These are phyloP conservation scores for Gossypium gossypioides DNA, from an alignment of 441 rosid genomes.

Conservation along the genomic window DNA sequence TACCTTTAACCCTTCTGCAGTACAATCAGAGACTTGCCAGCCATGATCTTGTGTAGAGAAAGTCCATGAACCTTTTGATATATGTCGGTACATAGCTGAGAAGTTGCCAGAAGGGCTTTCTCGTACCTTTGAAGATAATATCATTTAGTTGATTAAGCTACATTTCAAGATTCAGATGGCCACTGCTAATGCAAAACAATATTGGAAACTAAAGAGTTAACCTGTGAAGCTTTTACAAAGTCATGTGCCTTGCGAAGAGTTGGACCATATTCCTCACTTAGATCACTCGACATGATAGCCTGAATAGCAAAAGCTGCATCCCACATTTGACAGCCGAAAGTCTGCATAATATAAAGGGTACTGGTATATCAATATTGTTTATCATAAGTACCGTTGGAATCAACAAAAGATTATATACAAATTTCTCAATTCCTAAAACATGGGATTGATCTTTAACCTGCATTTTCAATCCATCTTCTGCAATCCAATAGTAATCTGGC, in stretches of 20 bases:
- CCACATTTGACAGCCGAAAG: constrained; percentile 52
- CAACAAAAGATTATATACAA: not conserved
- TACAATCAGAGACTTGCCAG: constrained; percentile 68
- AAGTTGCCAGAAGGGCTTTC: constrained; percentile 50
- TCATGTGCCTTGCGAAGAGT: constrained; percentile 42
- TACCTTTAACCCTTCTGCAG: constrained; percentile 50
- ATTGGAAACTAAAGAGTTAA: constrained; percentile 8
- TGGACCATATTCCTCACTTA: constrained; percentile 23
- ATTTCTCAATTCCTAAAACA: not conserved
- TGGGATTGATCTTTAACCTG: constrained; percentile 22
- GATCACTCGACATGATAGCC: constrained; percentile 38
- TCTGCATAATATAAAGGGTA: constrained; percentile 21
- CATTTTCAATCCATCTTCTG: constrained; percentile 58
- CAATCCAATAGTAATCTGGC: constrained; percentile 50
- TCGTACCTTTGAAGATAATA: constrained; percentile 26
- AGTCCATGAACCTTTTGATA: constrained; percentile 51
- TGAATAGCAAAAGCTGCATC: constrained; percentile 49
- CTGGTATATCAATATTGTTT: not conserved
- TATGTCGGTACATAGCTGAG: constrained; percentile 46
- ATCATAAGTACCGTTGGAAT: not conserved
- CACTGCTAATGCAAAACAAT: not conserved
- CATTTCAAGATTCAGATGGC: constrained; percentile 1
- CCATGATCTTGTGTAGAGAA: constrained; percentile 52
- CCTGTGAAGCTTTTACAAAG: constrained; percentile 51
- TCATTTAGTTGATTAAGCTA: not conserved